Evolutionary conservation across 495 filamentous ascomycete genomes (phyloP).

Genomic region (Tetracladium setigerum): DNA sequence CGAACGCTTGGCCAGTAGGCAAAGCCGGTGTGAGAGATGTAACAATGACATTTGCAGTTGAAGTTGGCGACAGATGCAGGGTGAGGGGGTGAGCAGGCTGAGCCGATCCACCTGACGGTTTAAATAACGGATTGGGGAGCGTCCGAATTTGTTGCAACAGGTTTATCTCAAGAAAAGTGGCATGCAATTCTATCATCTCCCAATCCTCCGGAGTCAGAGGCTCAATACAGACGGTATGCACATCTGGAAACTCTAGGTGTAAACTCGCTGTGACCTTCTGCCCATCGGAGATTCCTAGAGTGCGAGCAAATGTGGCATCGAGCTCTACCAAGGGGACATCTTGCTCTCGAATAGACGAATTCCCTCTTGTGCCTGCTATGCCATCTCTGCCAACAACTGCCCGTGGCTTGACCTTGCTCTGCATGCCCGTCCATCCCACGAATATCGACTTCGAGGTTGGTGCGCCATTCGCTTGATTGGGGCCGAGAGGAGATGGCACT

Average conservation of each 20-base stretch:
- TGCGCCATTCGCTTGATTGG: slow-evolving; percentile 31
- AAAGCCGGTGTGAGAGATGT: slow-evolving; percentile 70
- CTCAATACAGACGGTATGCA: slow-evolving; percentile 91
- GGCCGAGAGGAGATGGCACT: slow-evolving; percentile 25
- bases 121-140: slow-evolving; percentile 73
- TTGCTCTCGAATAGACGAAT: slow-evolving; percentile 51
- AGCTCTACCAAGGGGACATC: slow-evolving; percentile 75
- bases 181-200: slow-evolving; percentile 98
- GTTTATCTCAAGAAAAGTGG: slow-evolving; percentile 89
- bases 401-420: slow-evolving; percentile 72
- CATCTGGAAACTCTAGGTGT: slow-evolving; percentile 82
- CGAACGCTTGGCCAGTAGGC: slow-evolving; percentile 63
- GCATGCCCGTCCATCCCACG: slow-evolving; percentile 95
- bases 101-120: slow-evolving; percentile 30
- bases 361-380: slow-evolving; percentile 45
- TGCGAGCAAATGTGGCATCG: slow-evolving; percentile 79
- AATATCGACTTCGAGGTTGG: slow-evolving; percentile 61
- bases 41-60: slow-evolving; percentile 84
- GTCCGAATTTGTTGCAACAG: slow-evolving; percentile 89
- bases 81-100: slow-evolving; percentile 68
- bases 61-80: slow-evolving; percentile 89
- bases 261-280: slow-evolving; percentile 67
- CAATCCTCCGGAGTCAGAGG: slow-evolving; percentile 91
- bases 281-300: slow-evolving; percentile 73
- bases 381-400: slow-evolving; percentile 68